Evolutionary conservation across 805 yeast genomes (phyloP).

Genomic region (Babjeviella inositovora): DNA sequence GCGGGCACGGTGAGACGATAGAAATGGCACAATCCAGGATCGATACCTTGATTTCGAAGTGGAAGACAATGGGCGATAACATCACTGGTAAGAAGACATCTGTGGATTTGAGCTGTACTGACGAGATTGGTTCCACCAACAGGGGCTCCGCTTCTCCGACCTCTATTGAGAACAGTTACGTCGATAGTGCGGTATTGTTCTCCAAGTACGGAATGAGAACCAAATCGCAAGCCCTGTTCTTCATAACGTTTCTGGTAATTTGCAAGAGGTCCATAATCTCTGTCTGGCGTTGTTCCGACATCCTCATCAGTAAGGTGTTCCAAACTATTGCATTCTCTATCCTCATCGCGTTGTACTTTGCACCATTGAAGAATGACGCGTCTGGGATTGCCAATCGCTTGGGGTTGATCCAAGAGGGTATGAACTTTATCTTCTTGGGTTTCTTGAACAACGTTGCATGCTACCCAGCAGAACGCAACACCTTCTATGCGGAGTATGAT

Average conservation of each 20-base stretch:
- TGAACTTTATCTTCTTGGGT: slow-evolving; percentile 65
- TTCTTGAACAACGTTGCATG: slow-evolving; percentile 64
- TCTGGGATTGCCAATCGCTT: slow-evolving; percentile 52
- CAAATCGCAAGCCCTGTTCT: too few relatives aligned
- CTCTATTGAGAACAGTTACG: too few relatives aligned
- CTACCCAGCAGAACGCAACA: slow-evolving; percentile 58
- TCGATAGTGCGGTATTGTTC: too few relatives aligned
- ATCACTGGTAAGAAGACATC: too few relatives aligned
- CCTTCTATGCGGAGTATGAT: slow-evolving; percentile 64
- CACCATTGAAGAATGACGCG: slow-evolving; percentile 30
- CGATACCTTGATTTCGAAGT: slow-evolving; percentile 13
- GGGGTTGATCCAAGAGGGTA: slow-evolving; percentile 62
- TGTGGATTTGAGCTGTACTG: too few relatives aligned
- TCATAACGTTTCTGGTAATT: slow-evolving; percentile 13
- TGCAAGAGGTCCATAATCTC: slow-evolving; percentile 16
- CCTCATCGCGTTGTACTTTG: slow-evolving; percentile 50
- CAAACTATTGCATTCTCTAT: slow-evolving; percentile 53
- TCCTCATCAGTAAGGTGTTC: slow-evolving; percentile 43
- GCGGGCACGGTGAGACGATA: too few relatives aligned
- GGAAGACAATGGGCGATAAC: too few relatives aligned
- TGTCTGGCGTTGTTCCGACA: slow-evolving; percentile 28
- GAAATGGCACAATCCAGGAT: slow-evolving; percentile 8
- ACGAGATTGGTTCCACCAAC: too few relatives aligned
- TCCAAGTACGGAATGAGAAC: too few relatives aligned
- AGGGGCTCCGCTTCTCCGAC: too few relatives aligned